Percentiles rank a stretch among this genome's conserved stretches.
Evolutionary conservation across 2,329 filamentous ascomycete species (phyloP).

Genomic region (Fusarium sp.): DNA sequence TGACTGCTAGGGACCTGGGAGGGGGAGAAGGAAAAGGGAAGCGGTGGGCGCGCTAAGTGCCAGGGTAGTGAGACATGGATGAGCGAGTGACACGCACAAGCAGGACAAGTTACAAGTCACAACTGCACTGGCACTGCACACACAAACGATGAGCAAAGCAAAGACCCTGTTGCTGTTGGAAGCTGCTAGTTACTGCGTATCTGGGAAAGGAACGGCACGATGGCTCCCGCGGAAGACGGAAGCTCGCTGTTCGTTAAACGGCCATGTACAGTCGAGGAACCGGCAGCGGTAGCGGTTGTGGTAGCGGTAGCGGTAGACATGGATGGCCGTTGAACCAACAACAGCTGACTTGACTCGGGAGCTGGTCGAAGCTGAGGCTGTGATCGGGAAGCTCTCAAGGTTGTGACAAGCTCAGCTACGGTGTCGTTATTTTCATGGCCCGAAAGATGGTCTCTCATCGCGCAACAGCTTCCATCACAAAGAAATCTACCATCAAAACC

Average conservation of each 20-base stretch:
- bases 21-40: conserved; percentile 19
- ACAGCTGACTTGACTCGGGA: not conserved
- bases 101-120: no score
- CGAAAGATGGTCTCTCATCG: not conserved
- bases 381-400: conserved; percentile 15
- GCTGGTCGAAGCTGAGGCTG: conserved; percentile 15
- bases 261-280: not conserved
- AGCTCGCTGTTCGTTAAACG: not conserved
- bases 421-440: not conserved
- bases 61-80: conserved; percentile 47
- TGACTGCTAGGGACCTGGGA: conserved; percentile 16
- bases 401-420: conserved; percentile 32
- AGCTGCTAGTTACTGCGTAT: not conserved
- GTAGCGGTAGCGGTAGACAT: no score
- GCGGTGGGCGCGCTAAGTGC: conserved; percentile 45
- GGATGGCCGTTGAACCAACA: not conserved
- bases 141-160: conserved; percentile 40
- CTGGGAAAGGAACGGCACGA: not conserved
- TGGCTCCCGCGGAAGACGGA: conserved; percentile 3
- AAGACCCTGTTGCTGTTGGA: conserved; percentile 33
- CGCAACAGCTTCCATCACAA: not conserved
- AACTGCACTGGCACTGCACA: not conserved
- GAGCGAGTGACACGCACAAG: conserved; percentile 37
- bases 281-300: no score
- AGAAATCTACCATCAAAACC: no score